Evolutionary conservation across 1,139 yeast genomes (phyloP).

Genomic region (Meyerozyma sp.): DNA sequence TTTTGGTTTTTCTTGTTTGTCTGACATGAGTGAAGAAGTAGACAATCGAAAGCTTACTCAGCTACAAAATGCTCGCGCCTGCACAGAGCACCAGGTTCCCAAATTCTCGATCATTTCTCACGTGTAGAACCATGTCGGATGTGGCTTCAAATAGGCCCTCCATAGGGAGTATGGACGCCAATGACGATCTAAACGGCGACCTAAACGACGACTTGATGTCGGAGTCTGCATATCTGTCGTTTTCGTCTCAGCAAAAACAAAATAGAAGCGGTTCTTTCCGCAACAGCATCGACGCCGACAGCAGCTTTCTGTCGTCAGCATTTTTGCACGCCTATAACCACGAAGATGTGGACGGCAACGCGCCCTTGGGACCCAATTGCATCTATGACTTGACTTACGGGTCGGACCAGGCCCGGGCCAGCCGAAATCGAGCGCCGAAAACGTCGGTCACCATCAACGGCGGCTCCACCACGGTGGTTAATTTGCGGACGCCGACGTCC

Average conservation of each 20-base stretch:
- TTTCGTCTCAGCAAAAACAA: constrained; percentile 10
- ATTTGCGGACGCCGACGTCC: constrained; percentile 65
- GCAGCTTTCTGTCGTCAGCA: constrained; percentile 27
- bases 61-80: neutral
- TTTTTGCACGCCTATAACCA: constrained; percentile 22
- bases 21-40: constrained; percentile 3
- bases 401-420: constrained; percentile 42
- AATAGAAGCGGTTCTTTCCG: constrained; percentile 21
- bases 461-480: constrained; percentile 33
- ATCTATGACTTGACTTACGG: constrained; percentile 68
- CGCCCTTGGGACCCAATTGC: constrained; percentile 76
- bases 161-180: neutral
- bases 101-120: constrained; percentile 1
- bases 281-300: constrained; percentile 35
- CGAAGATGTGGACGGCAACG: constrained; percentile 19
- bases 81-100: neutral
- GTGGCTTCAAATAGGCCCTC: constrained; percentile 5
- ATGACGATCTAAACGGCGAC: constrained; percentile 28
- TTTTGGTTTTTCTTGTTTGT: constrained; percentile 83
- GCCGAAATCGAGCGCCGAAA: constrained; percentile 26
- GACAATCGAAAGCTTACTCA: neutral
- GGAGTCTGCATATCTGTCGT: constrained; percentile 21
- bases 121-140: constrained; percentile 5
- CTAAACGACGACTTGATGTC: constrained; percentile 36
- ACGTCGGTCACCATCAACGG: constrained; percentile 36